phyloP scores from a whole-genome alignment of 106 monocot species.

The Dioscorea dumetorum region DNA sequence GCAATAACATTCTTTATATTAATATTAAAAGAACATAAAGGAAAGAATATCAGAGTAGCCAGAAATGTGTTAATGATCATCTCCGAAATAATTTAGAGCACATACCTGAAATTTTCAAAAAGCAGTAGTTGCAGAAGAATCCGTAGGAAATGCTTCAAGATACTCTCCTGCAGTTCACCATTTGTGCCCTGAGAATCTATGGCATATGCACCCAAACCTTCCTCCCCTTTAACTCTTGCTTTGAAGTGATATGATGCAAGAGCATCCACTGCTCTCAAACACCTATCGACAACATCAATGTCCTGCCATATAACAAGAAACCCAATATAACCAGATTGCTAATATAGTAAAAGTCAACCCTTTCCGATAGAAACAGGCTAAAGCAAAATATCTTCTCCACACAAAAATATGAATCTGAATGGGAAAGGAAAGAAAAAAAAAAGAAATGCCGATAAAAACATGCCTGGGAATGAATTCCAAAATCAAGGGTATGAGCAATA shows the following conservation, averaged over 20 bases:
- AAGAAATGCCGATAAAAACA: slow-evolving; percentile 1
- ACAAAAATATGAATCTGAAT: background rate
- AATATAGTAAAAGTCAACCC: background rate
- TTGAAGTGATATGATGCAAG: slow-evolving; percentile 84
- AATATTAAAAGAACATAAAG: background rate
- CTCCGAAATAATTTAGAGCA: background rate
- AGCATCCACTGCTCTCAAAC: slow-evolving; percentile 80
- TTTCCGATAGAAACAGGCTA: slow-evolving; percentile 4
- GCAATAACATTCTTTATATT: background rate
- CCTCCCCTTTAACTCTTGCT: slow-evolving; percentile 44
- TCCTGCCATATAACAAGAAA: slow-evolving; percentile 45
- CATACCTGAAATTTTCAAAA: slow-evolving; percentile 90
- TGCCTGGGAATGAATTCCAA: slow-evolving; percentile 78
- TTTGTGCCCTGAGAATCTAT: slow-evolving; percentile 28
- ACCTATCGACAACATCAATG: slow-evolving; percentile 77
- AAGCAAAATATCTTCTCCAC: slow-evolving; percentile 8
- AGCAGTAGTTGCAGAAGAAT: slow-evolving; percentile 58
- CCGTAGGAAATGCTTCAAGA: slow-evolving; percentile 64
- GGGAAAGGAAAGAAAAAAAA: slow-evolving; percentile 26
- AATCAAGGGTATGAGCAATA: slow-evolving; percentile 62
- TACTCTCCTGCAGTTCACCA: slow-evolving; percentile 48
- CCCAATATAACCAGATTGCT: background rate
- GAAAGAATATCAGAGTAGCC: background rate
- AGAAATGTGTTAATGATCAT: background rate
- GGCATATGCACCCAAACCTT: slow-evolving; percentile 43